Base-by-base conservation (phyloP, 2,329 filamentous ascomycete species). In the Colletotrichum australisinense region DNA sequence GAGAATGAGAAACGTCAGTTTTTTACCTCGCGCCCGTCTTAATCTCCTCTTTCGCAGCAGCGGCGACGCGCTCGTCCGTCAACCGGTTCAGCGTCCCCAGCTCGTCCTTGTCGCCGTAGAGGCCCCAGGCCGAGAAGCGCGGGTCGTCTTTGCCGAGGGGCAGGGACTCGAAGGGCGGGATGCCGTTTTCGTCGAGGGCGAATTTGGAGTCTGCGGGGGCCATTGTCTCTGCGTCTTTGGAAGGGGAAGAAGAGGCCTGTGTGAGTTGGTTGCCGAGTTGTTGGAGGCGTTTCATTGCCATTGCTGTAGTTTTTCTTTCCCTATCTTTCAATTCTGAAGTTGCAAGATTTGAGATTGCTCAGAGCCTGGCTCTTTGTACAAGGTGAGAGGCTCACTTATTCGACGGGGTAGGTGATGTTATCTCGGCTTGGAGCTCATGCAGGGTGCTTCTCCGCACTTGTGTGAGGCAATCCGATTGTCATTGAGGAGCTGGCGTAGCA, bases 11-110 rank as follows among this genome's bases (percentile, higher is more conserved):
- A 28, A 28, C 5, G 26, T 35, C 38, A 42, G 67, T 72, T 72
- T 72, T 72, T 58, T 78, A 85, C 84, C 88, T 83, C 66, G 81
- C 83, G 52, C 91, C 90, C 7, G 87, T 89, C 74, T 84, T 82
- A 74, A 92, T 90, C 78, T 88, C 86, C 35, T 83, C 83, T 72
- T 81, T 82, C 26, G 88, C 86, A 1, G 88, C 86, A 46, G 84
- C 82, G 12, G 84, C 84, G 24, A 91, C 88, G 22, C 88, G 81
- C 67, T 86, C 83, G 64, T 89, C 84, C 0, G 88, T 91, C 16
- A 92, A 84, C 32, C 90, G 85, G 78, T 93, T 92, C 24, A 93
- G 79, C 28, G 88, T 89, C 11, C 90, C 91, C 2, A 93, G 83
- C 79, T 91, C 83, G 78, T 92, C 90, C 66, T 86, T 78, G 62